These are phyloP conservation scores for Ceratobasidium sp. DNA, from an alignment of 1,284 basidiomycete species.

Conservation along the genomic window DNA sequence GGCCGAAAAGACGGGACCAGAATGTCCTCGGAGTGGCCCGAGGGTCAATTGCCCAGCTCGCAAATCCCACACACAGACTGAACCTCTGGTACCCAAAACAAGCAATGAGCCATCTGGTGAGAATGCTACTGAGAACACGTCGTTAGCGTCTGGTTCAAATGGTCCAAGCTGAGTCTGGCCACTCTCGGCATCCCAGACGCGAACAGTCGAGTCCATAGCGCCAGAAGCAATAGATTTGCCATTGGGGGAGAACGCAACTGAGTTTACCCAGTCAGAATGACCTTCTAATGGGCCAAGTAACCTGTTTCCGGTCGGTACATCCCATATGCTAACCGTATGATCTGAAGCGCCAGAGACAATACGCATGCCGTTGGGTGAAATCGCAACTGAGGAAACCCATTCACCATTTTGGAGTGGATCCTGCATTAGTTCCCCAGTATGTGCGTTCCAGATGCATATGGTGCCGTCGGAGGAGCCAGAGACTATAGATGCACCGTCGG, in stretches of 20 bases:
- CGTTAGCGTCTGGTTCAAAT: not conserved
- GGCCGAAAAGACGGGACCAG: not conserved
- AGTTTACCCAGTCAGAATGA: not conserved
- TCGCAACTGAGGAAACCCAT: not conserved
- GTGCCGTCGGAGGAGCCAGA: constrained; percentile 31
- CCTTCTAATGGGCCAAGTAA: not conserved
- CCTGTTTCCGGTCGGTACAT: not conserved
- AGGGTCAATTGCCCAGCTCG: not conserved
- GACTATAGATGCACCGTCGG: constrained; percentile 11
- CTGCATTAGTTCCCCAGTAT: not conserved
- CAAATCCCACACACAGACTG: constrained; percentile 22
- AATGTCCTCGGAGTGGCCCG: not conserved
- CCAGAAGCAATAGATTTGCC: constrained; percentile 10
- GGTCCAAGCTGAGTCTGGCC: not conserved
- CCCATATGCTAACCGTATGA: constrained; percentile 6
- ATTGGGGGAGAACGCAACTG: constrained; percentile 32
- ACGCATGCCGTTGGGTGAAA: constrained; percentile 26
- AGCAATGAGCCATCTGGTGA: constrained; percentile 7
- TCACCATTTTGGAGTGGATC: not conserved
- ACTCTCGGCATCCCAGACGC: constrained; percentile 17
- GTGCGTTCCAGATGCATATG: constrained; percentile 24
- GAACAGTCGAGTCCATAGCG: not conserved
- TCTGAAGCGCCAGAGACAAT: constrained; percentile 15
- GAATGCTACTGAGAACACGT: not conserved
- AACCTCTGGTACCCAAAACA: not conserved